Evolutionary conservation across 1,284 basidiomycete species (phyloP).

Genomic region (Puccinia polysora): DNA sequence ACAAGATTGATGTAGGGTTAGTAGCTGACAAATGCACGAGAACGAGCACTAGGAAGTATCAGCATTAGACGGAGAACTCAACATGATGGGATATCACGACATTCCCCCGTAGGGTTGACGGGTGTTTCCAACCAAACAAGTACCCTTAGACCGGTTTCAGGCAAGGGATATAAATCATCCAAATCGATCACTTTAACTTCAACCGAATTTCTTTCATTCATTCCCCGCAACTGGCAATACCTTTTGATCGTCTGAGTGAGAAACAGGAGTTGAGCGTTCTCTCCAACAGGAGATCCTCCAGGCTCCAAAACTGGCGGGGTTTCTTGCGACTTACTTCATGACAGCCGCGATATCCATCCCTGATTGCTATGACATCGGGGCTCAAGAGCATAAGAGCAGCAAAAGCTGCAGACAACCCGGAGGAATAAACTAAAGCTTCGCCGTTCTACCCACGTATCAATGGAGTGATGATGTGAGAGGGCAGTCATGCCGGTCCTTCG

Average conservation of each 20-base stretch:
- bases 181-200: slow-evolving; percentile 40
- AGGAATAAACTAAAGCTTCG: slow-evolving; percentile 38
- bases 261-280: background rate
- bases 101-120: slow-evolving; percentile 52
- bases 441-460: slow-evolving; percentile 21
- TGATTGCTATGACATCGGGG: slow-evolving; percentile 38
- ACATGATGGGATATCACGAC: slow-evolving; percentile 37
- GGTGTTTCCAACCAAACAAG: slow-evolving; percentile 53
- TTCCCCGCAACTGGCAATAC: slow-evolving; percentile 34
- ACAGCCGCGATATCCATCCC: slow-evolving; percentile 34
- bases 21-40: background rate
- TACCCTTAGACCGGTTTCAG: slow-evolving; percentile 45
- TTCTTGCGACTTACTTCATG: slow-evolving; percentile 29
- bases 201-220: slow-evolving; percentile 36
- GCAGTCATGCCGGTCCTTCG: too few species aligned
- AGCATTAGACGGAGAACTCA: background rate
- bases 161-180: slow-evolving; percentile 25
- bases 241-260: slow-evolving; percentile 26
- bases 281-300: background rate
- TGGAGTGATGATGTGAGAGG: background rate
- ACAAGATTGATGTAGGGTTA: background rate
- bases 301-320: background rate
- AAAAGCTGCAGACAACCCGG: slow-evolving; percentile 33
- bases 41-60: background rate
- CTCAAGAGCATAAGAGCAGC: slow-evolving; percentile 8